These are phyloP conservation scores for Dendrobium catenatum DNA, from an alignment of 106 monocot species.

Conservation along the genomic window DNA sequence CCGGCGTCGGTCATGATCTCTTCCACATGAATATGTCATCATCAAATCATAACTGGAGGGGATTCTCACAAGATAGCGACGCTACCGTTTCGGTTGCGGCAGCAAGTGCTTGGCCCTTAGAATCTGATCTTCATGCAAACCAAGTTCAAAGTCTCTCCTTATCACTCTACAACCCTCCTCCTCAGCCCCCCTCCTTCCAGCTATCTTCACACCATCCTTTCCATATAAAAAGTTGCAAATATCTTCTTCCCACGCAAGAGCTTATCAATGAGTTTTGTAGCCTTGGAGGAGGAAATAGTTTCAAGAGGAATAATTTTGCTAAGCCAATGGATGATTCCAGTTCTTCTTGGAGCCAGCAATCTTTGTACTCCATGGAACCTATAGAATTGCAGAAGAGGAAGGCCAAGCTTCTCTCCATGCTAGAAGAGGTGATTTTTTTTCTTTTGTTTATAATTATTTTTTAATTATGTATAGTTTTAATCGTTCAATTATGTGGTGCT, in stretches of 20 bases:
- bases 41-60: slow-evolving; percentile 15
- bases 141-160: slow-evolving; percentile 15
- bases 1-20: background rate
- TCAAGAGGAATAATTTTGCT: background rate
- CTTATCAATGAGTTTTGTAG: slow-evolving; percentile 54
- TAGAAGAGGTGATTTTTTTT: slow-evolving; percentile 44
- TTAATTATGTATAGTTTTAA: background rate
- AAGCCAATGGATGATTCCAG: background rate
- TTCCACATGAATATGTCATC: slow-evolving; percentile 9
- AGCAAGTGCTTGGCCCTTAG: background rate
- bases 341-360: background rate
- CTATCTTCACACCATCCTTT: background rate
- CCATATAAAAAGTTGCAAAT: slow-evolving; percentile 36
- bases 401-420: slow-evolving; percentile 45
- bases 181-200: background rate
- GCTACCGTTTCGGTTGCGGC: background rate
- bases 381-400: slow-evolving; percentile 55
- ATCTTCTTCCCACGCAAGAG: slow-evolving; percentile 40
- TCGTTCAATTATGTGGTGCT: background rate
- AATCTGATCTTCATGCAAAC: background rate
- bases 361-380: slow-evolving; percentile 44
- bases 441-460: background rate
- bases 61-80: background rate
- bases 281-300: slow-evolving; percentile 15
- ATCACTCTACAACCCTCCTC: slow-evolving; percentile 15